Evolutionary conservation across 805 yeast genomes (phyloP).

Genomic region (Lachancea sp.): DNA sequence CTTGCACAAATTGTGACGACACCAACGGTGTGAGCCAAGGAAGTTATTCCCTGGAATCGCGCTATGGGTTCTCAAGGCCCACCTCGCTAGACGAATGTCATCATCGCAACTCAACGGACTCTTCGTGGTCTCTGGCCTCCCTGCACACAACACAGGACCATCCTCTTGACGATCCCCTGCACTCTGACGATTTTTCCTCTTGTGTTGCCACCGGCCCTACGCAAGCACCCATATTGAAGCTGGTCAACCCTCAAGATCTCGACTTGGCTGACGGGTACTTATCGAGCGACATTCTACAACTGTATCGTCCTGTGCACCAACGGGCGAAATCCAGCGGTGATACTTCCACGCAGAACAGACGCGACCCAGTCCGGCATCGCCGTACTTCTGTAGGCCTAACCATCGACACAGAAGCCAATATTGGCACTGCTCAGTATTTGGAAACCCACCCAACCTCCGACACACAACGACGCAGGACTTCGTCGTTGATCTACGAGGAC

Average conservation of each 20-base stretch:
- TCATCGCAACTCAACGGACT: too few species aligned
- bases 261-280: constrained; percentile 20
- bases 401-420: constrained; percentile 5
- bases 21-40: not conserved
- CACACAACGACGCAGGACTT: not conserved
- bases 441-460: not conserved
- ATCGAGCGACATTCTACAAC: constrained; percentile 16
- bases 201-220: not conserved
- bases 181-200: too few species aligned
- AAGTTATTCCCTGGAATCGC: too few species aligned
- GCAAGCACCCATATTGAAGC: constrained; percentile 13
- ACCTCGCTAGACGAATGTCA: too few species aligned
- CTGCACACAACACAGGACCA: not conserved
- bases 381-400: constrained; percentile 10
- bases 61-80: too few species aligned
- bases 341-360: too few species aligned
- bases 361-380: too few species aligned
- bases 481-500: constrained; percentile 12
- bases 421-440: constrained; percentile 8
- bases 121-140: too few species aligned
- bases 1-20: not conserved
- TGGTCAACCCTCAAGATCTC: constrained; percentile 22
- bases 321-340: constrained; percentile 4
- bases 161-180: not conserved
- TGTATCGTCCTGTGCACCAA: constrained; percentile 21